phyloP scores from a whole-genome alignment of 176 grass and related monocot genomes.

The Secale cereale region DNA sequence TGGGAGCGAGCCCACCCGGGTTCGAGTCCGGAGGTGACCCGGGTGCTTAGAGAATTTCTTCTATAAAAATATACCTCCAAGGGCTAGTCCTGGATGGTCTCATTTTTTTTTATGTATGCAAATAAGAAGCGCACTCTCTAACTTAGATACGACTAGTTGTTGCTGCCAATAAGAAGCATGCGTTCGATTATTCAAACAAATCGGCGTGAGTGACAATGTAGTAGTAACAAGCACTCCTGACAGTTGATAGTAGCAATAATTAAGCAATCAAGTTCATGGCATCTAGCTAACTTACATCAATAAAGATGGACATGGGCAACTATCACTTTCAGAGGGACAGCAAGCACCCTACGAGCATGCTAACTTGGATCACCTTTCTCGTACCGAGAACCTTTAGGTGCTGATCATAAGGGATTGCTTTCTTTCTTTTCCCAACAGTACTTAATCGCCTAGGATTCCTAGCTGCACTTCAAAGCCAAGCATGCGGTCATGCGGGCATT shows the following conservation, averaged over 20 bases:
- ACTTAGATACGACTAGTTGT: too few relatives aligned
- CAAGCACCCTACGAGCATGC: neutral
- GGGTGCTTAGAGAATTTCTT: too few relatives aligned
- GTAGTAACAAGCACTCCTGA: neutral
- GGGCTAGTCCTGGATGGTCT: too few relatives aligned
- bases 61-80: too few relatives aligned
- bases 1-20: too few relatives aligned
- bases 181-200: too few relatives aligned
- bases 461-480: conserved; percentile 43
- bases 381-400: conserved; percentile 16
- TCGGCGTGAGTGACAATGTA: too few relatives aligned
- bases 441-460: conserved; percentile 26
- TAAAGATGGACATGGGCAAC: conserved; percentile 4
- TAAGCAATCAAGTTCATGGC: neutral
- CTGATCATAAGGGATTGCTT: neutral
- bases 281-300: conserved; percentile 32
- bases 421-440: conserved; percentile 14
- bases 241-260: neutral
- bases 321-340: conserved; percentile 35
- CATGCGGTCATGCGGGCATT: neutral
- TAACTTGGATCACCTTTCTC: conserved; percentile 2
- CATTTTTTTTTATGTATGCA: too few relatives aligned
- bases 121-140: too few relatives aligned
- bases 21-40: too few relatives aligned
- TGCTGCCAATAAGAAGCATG: too few relatives aligned